Evolutionary conservation across 768 basidiomycete species (phyloP).

Genomic region (Crassisporium funariophilum): DNA sequence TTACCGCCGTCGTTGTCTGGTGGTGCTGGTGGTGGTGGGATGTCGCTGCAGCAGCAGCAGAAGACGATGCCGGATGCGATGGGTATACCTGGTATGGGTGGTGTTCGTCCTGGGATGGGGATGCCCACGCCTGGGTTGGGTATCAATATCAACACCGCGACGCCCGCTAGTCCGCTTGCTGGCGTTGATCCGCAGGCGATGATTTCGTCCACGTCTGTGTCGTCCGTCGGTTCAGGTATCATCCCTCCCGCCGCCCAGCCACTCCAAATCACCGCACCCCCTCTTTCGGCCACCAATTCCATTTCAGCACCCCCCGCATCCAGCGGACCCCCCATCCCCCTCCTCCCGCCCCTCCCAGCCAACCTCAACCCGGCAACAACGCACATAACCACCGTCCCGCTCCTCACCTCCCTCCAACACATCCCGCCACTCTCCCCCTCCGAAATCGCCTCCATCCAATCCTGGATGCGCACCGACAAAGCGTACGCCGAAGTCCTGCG

Average conservation of each 20-base stretch:
- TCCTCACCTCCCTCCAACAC: conserved; percentile 48
- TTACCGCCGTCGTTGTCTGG: no score
- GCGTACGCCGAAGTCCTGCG: conserved; percentile 54
- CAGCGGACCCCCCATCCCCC: conserved; percentile 30
- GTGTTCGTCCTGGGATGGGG: conserved; percentile 13
- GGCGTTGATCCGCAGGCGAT: background rate
- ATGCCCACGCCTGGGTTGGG: conserved; percentile 3
- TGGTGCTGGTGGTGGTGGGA: no score
- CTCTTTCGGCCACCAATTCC: background rate
- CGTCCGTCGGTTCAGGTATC: background rate
- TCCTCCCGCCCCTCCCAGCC: conserved; percentile 46
- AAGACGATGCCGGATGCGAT: conserved; percentile 3
- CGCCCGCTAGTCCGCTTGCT: conserved; percentile 2
- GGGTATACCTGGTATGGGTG: conserved; percentile 13
- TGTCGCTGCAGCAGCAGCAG: conserved; percentile 4
- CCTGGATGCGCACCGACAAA: conserved; percentile 67
- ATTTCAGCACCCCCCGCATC: conserved; percentile 14
- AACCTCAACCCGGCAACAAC: conserved; percentile 60
- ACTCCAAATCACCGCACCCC: conserved; percentile 5
- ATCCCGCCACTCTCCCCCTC: conserved; percentile 54
- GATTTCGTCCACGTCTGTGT: background rate
- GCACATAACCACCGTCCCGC: conserved; percentile 61
- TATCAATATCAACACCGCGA: background rate
- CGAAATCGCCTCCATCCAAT: conserved; percentile 56
- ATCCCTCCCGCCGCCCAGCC: background rate